Evolutionary conservation across 371 early-diverging fungal genomes (phyloP), one percentile per base, ranked within the genome.

Genomic region (Lichtheimia corymbifera): DNA sequence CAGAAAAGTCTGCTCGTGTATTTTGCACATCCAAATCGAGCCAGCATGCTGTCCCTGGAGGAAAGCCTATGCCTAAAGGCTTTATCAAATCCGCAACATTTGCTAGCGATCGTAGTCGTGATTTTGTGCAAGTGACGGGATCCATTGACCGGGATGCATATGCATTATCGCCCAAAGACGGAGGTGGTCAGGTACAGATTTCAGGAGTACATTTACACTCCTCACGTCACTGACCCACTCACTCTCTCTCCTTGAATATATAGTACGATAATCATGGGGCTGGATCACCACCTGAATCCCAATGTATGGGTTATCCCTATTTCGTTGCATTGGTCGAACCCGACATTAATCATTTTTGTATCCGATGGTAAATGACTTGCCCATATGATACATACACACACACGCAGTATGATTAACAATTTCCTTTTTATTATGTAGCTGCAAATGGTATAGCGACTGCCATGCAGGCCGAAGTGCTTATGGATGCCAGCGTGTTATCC

Each of bases 51-150:
- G 59, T 58, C 56, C 43, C 58, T 14, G 69, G 72, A 9, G 63
- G 76, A 7, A 56, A 61, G 2, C 12, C 55, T n/a, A 63, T 83
- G 53, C 83, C 83, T 28, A 9, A 20, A 4, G 80, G 80, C 4
- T 81, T 81, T 59, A 79, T 83, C 57, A 42, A 67, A 55, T 68
- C 76, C 1, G 78, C 80, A 41, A 67, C 74, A 41, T 71, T 67
- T 40, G 17, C 61, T 27, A 52, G 55, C 6, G 35, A 35, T 9
- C 6, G 2, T 5, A 54, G 73, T 15, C 55, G 47, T 15, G 50
- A 30, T 0, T 83, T 70, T 57, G 70, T 70, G 15, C 82, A 83
- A 67, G 61, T 83, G 25, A 79, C 80, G 17, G 83, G 83, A 17
- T 63, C 70, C 6, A 79, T 83, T 45, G 64, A 83, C 50, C 66